Evolutionary conservation across 345 rosid genomes (phyloP).

Genomic region (Eucalyptus tenuipes): DNA sequence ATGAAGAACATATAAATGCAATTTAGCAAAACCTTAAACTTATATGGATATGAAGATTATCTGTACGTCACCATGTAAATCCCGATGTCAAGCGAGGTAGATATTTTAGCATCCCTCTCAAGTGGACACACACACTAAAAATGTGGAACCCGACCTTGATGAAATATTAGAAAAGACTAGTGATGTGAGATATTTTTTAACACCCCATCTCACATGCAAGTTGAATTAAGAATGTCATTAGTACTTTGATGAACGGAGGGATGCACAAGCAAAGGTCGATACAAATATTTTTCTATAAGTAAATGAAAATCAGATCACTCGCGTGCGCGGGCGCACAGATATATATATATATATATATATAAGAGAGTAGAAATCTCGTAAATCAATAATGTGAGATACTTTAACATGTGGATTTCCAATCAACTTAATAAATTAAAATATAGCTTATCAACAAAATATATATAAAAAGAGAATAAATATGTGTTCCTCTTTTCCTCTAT

Average conservation of each 20-base stretch:
- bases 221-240: neutral
- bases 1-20: neutral
- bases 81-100: neutral
- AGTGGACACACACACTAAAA: neutral
- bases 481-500: neutral
- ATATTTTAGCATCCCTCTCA: neutral
- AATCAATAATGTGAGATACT: neutral
- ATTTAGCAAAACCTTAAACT: neutral
- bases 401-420: neutral
- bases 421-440: neutral
- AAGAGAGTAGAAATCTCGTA: neutral
- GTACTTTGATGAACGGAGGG: neutral
- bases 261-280: accelerated
- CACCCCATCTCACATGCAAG: accelerated
- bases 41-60: neutral
- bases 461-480: neutral
- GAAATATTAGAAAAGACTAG: neutral
- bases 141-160: accelerated
- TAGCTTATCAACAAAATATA: neutral
- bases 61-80: accelerated
- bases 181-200: neutral
- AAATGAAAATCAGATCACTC: no score
- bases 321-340: no score
- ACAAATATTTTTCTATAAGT: neutral
- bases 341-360: accelerated